Percentiles rank a stretch among this genome's conserved stretches.
Conservation (phyloP, 2,329 filamentous ascomycete species). For the Talaromyces sp. region DNA sequence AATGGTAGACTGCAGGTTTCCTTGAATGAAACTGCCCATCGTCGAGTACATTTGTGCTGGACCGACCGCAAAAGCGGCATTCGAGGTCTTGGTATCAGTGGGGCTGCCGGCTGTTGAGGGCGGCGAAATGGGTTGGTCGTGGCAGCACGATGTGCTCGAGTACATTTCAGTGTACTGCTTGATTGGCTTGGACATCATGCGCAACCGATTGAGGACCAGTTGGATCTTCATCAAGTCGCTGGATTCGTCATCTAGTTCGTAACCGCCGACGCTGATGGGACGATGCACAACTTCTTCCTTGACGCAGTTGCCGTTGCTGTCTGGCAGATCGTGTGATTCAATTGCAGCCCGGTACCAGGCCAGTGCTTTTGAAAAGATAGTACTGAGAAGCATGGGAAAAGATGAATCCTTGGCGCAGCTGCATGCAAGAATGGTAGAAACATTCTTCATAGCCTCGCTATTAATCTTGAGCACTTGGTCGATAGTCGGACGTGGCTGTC, state of each 20-base stretch:
- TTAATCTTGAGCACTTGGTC: slow-evolving; percentile 19
- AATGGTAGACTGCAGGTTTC: slow-evolving; percentile 12
- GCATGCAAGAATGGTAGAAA: slow-evolving; percentile 16
- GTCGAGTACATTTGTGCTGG: slow-evolving; percentile 15
- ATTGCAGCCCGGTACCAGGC: slow-evolving; percentile 19
- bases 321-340: slow-evolving; percentile 1
- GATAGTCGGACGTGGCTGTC: slow-evolving; percentile 19
- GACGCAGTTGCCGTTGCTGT: slow-evolving; percentile 7
- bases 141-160: not conserved
- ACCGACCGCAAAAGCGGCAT: slow-evolving; percentile 3
- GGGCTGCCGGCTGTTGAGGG: slow-evolving; percentile 11
- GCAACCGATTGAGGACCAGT: slow-evolving; percentile 17
- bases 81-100: slow-evolving; percentile 9
- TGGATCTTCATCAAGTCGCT: slow-evolving; percentile 18
- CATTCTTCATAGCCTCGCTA: slow-evolving; percentile 17
- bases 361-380: slow-evolving; percentile 19
- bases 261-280: slow-evolving; percentile 17
- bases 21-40: slow-evolving; percentile 16
- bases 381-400: slow-evolving; percentile 18
- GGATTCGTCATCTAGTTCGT: slow-evolving; percentile 19
- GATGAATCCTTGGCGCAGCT: slow-evolving; percentile 19
- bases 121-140: not conserved
- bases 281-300: slow-evolving; percentile 18
- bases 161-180: slow-evolving; percentile 14
- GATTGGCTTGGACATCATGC: slow-evolving; percentile 18